Evolutionary conservation across 345 rosid genomes (phyloP).

Genomic region (Gossypium arboreum): DNA sequence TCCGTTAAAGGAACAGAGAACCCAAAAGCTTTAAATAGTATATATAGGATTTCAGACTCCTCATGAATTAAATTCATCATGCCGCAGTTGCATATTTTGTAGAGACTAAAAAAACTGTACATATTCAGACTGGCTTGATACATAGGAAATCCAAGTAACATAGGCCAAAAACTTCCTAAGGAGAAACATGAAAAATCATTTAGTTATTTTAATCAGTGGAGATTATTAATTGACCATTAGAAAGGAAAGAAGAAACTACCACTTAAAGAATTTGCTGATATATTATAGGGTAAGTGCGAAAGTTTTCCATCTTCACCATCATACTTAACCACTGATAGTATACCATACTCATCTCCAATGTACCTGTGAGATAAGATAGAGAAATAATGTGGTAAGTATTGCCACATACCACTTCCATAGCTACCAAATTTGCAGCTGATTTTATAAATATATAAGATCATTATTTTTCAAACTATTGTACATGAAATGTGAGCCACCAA

Average conservation of each 20-base stretch:
- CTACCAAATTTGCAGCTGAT: slow-evolving; percentile 12
- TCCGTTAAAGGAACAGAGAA: slow-evolving; percentile 11
- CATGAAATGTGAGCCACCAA: slow-evolving; percentile 57
- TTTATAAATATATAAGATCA: slow-evolving; percentile 10
- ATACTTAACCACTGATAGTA: slow-evolving; percentile 47
- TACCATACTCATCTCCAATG: slow-evolving; percentile 58
- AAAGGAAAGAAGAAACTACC: slow-evolving; percentile 33
- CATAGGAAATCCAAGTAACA: background rate
- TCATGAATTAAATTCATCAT: background rate
- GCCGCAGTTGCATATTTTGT: background rate
- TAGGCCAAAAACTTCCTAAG: background rate
- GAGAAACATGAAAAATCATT: background rate
- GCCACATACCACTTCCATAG: slow-evolving; percentile 13
- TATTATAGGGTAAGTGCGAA: slow-evolving; percentile 42
- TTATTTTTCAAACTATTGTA: slow-evolving; percentile 23
- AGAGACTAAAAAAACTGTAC: background rate
- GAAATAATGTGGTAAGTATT: slow-evolving; percentile 15
- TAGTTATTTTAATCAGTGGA: background rate
- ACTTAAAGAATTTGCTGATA: slow-evolving; percentile 39
- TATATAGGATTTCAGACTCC: background rate
- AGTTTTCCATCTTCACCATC: slow-evolving; percentile 44
- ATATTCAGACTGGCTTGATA: background rate
- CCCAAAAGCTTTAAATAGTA: background rate
- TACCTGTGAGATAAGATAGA: slow-evolving; percentile 33
- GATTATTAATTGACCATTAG: background rate